A percentile compares a stretch with the other conserved stretches of the same genome.
Conservation (phyloP, 495 filamentous ascomycete species). For the Lichenothelia convexa region DNA sequence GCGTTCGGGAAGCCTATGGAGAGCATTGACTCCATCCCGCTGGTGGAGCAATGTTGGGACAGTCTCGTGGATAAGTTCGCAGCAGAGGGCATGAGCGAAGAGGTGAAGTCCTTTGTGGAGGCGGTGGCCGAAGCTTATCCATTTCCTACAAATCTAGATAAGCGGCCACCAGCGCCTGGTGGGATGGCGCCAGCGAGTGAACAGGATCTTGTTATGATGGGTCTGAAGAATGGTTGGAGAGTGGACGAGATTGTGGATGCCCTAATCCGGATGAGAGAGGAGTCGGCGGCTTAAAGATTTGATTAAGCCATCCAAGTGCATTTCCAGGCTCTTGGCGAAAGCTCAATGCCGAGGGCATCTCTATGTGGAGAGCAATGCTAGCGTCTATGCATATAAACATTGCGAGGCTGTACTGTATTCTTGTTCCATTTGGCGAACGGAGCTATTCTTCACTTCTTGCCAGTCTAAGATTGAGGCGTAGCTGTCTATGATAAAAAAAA, state of each 20-base stretch:
- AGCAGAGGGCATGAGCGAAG: slow-evolving; percentile 14
- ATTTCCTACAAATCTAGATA: slow-evolving; percentile 38
- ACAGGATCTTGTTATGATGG: slow-evolving; percentile 29
- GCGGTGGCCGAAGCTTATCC: slow-evolving; percentile 36
- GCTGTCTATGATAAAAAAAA: no score
- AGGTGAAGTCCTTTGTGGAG: slow-evolving; percentile 24
- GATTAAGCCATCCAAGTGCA: no score
- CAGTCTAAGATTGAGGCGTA: no score
- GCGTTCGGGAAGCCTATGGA: slow-evolving; percentile 44
- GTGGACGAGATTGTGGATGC: slow-evolving; percentile 19
- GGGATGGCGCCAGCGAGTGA: slow-evolving; percentile 38
- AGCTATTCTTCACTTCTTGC: no score
- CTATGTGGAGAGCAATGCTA: no score
- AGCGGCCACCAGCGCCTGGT: slow-evolving; percentile 27
- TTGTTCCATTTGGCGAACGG: no score
- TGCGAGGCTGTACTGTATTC: no score
- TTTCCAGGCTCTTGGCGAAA: no score
- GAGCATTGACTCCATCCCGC: slow-evolving; percentile 26
- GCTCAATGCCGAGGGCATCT: no score
- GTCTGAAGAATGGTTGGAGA: slow-evolving; percentile 23
- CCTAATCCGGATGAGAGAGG: slow-evolving; percentile 21
- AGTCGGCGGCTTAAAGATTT: slow-evolving; percentile 19
- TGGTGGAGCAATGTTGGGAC: slow-evolving; percentile 28
- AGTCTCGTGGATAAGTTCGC: slow-evolving; percentile 17
- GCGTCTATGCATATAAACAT: no score